Conservation (phyloP, 163 green algal genomes). For the Chlamydomonas reinhardtii region DNA sequence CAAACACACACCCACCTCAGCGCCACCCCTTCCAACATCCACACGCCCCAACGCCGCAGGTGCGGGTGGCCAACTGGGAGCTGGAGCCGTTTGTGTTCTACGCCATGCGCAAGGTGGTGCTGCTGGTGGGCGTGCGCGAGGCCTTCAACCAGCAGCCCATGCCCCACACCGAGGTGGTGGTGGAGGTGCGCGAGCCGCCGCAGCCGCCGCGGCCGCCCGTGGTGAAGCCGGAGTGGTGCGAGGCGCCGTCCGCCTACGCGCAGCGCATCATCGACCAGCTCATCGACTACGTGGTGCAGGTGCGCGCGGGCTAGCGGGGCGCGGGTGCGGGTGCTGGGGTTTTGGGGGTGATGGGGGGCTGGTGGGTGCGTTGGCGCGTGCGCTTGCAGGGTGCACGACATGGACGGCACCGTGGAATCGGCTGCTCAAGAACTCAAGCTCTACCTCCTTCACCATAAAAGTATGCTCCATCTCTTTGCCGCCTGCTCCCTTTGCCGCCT, state of each 20-base stretch:
- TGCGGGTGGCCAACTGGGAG: slow-evolving; percentile 56
- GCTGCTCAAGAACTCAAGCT: no score
- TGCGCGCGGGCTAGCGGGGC: neutral
- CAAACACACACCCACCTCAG: neutral
- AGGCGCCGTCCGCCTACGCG: slow-evolving; percentile 36
- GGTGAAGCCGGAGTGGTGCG: slow-evolving; percentile 62
- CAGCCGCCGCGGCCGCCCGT: slow-evolving; percentile 53
- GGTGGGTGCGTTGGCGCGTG: no score
- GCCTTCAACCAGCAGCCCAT: slow-evolving; percentile 49
- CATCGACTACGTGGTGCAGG: slow-evolving; percentile 59
- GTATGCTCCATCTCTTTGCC: no score
- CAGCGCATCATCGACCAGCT: slow-evolving; percentile 55
- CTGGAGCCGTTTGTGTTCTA: slow-evolving; percentile 70
- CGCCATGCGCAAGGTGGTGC: slow-evolving; percentile 53
- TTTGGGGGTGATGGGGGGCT: neutral
- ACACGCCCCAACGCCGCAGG: no score
- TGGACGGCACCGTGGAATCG: no score
- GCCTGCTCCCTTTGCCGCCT: no score
- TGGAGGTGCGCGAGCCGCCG: slow-evolving; percentile 30
- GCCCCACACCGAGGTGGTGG: slow-evolving; percentile 22
- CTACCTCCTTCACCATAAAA: no score
- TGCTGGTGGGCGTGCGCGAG: slow-evolving; percentile 60
- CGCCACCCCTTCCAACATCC: neutral
- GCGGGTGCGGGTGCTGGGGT: neutral
- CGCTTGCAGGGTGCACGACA: no score